These are phyloP conservation scores for Trichoderma endophyticum DNA, from an alignment of 2,329 filamentous ascomycete species.

Conservation along the genomic window DNA sequence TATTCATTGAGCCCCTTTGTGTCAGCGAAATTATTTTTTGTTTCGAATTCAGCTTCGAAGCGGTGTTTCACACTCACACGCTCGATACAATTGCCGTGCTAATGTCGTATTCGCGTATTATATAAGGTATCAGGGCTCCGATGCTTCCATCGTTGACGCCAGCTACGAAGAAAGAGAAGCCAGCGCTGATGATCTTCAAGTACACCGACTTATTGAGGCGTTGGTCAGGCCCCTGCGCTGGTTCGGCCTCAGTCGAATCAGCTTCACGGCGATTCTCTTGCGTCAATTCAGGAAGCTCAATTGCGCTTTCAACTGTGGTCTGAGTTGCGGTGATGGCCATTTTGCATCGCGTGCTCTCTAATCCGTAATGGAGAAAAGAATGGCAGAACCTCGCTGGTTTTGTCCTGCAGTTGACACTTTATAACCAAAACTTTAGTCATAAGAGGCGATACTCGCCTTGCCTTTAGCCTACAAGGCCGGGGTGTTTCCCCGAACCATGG, in stretches of 20 bases:
- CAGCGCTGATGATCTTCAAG: conserved; percentile 52
- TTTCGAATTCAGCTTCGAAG: conserved; percentile 20
- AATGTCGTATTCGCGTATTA: conserved; percentile 55
- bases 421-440: background rate
- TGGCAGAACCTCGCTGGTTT: background rate
- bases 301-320: background rate
- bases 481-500: background rate
- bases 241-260: background rate
- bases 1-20: background rate
- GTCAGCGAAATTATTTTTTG: background rate
- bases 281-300: background rate
- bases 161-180: conserved; percentile 63
- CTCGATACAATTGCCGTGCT: conserved; percentile 50
- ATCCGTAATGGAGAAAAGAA: background rate
- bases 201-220: conserved; percentile 26
- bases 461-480: background rate
- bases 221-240: background rate
- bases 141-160: conserved; percentile 64
- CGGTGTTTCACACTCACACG: conserved; percentile 35
- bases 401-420: background rate
- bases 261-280: background rate
- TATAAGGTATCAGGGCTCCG: conserved; percentile 60
- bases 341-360: background rate
- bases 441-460: background rate
- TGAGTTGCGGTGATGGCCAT: conserved; percentile 9